These are phyloP conservation scores for Sporisorium reilianum DNA, from an alignment of 1,284 basidiomycete species.

Conservation along the genomic window DNA sequence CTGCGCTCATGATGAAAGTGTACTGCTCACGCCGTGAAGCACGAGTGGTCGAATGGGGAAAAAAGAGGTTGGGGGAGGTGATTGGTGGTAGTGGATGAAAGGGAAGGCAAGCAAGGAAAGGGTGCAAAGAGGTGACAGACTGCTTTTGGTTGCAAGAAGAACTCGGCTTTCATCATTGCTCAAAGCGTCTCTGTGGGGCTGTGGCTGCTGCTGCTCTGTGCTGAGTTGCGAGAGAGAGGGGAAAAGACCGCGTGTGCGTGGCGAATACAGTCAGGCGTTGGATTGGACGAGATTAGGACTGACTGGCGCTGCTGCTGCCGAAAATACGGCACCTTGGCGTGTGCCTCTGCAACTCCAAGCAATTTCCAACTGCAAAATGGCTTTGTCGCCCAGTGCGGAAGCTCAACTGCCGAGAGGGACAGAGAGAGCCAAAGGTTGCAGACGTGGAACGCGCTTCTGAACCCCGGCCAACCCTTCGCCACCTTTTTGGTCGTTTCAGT, in stretches of 20 bases:
- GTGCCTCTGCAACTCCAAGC: neutral
- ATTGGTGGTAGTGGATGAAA: slow-evolving; percentile 6
- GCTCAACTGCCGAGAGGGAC: slow-evolving; percentile 9
- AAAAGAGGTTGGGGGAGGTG: slow-evolving; percentile 2
- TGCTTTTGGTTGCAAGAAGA: neutral
- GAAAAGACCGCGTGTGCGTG: slow-evolving; percentile 1
- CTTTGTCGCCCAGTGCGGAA: slow-evolving; percentile 10
- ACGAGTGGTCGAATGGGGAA: slow-evolving; percentile 8
- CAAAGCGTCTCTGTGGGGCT: slow-evolving; percentile 5
- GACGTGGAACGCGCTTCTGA: slow-evolving; percentile 20
- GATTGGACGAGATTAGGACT: slow-evolving; percentile 1
- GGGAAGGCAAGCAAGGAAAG: neutral
- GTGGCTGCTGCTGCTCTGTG: neutral
- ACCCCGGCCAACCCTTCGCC: slow-evolving; percentile 1
- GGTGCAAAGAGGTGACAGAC: slow-evolving; percentile 4
- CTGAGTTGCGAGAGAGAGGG: neutral
- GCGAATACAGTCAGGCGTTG: neutral
- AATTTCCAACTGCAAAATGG: neutral
- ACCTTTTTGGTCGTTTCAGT: slow-evolving; percentile 2
- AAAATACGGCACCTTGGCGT: neutral
- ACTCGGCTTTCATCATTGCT: neutral
- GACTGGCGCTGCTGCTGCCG: slow-evolving; percentile 3
- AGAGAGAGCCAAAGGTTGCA: neutral
- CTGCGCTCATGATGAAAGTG: slow-evolving; percentile 44
- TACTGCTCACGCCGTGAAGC: slow-evolving; percentile 10